Percentiles rank a stretch among this genome's conserved stretches.
phyloP scores from a whole-genome alignment of 2,329 filamentous ascomycete genomes.

The Xylariaceae sp. region DNA sequence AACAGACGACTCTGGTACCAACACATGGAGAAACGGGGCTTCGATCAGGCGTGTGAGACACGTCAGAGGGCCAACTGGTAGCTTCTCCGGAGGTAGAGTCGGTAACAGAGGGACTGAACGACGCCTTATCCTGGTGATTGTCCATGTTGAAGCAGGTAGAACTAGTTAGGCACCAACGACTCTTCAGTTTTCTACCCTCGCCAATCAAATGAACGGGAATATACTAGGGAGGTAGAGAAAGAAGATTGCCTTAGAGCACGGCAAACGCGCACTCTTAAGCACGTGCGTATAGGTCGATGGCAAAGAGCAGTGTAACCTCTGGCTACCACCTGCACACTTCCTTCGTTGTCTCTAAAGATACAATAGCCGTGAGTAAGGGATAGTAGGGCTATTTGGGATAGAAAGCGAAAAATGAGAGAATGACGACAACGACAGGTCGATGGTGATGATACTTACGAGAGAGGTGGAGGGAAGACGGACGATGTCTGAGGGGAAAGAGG shows the following conservation, averaged over 20 bases:
- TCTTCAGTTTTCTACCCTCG: conserved; percentile 1
- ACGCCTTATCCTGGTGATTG: conserved; percentile 3
- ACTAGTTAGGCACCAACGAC: conserved; percentile 5
- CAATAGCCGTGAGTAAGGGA: not conserved
- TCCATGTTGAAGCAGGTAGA: conserved; percentile 12
- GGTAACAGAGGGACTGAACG: conserved; percentile 13
- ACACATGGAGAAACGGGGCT: conserved; percentile 25
- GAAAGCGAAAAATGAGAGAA: too few relatives aligned
- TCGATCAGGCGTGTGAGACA: conserved; percentile 28
- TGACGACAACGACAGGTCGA: too few relatives aligned
- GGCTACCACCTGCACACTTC: not conserved
- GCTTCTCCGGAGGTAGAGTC: conserved; percentile 19
- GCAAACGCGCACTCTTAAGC: conserved; percentile 31
- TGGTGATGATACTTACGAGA: too few relatives aligned
- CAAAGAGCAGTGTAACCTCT: not conserved
- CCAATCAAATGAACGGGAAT: conserved; percentile 19
- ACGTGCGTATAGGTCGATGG: conserved; percentile 18
- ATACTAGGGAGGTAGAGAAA: conserved; percentile 14
- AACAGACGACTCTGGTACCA: not conserved
- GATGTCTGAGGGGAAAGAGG: not conserved
- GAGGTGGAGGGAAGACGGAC: not conserved
- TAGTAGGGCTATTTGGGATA: not conserved
- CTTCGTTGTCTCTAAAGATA: conserved; percentile 9
- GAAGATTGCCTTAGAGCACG: conserved; percentile 9
- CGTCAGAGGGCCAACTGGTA: conserved; percentile 25